Evolutionary conservation across 768 basidiomycete genomes (phyloP).

Genomic region (Exsudoporus frostii): DNA sequence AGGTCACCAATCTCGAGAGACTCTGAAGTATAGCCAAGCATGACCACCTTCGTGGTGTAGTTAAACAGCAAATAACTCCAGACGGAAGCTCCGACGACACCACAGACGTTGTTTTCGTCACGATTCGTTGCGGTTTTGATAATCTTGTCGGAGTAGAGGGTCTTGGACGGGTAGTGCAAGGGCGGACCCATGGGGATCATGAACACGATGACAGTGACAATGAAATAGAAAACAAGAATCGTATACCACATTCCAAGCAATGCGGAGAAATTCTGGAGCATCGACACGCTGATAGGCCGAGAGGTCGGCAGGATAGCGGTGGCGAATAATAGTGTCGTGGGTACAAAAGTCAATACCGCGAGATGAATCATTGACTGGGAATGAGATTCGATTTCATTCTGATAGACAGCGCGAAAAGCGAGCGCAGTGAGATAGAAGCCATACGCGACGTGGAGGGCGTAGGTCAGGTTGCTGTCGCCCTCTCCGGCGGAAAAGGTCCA

Average conservation of each 20-base stretch:
- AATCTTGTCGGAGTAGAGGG: constrained; percentile 72
- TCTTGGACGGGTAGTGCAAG: constrained; percentile 68
- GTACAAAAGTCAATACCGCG: constrained; percentile 49
- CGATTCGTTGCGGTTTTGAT: constrained; percentile 55
- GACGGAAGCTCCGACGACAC: constrained; percentile 47
- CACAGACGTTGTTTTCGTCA: constrained; percentile 75
- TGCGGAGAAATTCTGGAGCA: constrained; percentile 20
- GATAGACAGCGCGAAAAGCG: constrained; percentile 46
- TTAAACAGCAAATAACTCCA: constrained; percentile 64
- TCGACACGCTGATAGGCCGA: constrained; percentile 31
- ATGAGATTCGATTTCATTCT: constrained; percentile 37
- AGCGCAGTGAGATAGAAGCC: constrained; percentile 59
- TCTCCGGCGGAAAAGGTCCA: constrained; percentile 37
- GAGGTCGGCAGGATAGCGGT: constrained; percentile 57
- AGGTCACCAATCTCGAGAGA: constrained; percentile 86
- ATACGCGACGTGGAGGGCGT: constrained; percentile 47
- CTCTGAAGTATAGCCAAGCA: constrained; percentile 71
- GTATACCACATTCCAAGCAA: constrained; percentile 49
- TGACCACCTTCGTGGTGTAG: constrained; percentile 84
- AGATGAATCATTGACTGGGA: constrained; percentile 63
- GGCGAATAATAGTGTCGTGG: constrained; percentile 41
- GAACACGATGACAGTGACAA: constrained; percentile 41
- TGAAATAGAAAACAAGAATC: constrained; percentile 46
- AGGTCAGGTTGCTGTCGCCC: constrained; percentile 33
- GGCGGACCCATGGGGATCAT: constrained; percentile 69